These are phyloP conservation scores for Alternaria triticina DNA, from an alignment of 2,329 filamentous ascomycete genomes.

Conservation along the genomic window DNA sequence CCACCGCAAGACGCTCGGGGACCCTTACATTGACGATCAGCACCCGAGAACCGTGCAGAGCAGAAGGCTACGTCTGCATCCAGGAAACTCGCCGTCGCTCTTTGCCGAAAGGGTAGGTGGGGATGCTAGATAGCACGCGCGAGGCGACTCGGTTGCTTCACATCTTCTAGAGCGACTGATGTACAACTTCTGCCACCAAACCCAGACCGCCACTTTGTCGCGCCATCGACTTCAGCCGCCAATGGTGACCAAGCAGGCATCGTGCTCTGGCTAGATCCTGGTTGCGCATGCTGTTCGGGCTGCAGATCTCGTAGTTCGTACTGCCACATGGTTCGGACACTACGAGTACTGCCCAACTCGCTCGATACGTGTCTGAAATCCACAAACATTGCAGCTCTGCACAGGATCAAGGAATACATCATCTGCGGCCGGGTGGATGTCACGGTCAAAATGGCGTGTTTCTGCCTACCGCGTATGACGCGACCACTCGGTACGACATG, in stretches of 20 bases:
- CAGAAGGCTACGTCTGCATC: slow-evolving; percentile 1
- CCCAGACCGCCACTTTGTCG: slow-evolving; percentile 15
- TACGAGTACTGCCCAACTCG: neutral
- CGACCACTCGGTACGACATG: neutral
- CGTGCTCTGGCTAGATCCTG: neutral
- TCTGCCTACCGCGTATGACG: neutral
- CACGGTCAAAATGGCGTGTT: neutral
- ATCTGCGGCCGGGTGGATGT: neutral
- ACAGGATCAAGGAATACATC: neutral
- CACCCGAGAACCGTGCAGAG: neutral
- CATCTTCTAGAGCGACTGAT: neutral
- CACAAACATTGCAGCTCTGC: neutral
- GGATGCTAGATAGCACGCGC: neutral
- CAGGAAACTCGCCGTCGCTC: slow-evolving; percentile 1
- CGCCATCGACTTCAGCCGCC: slow-evolving; percentile 9
- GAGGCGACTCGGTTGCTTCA: neutral
- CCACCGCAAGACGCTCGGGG: neutral
- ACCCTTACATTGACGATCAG: slow-evolving; percentile 1
- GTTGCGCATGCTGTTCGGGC: slow-evolving; percentile 1
- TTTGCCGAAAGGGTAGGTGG: slow-evolving; percentile 10
- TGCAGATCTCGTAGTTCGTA: neutral
- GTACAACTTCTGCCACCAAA: neutral
- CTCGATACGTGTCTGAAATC: neutral
- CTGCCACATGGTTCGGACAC: neutral
- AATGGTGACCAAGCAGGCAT: neutral